Evolutionary conservation across 179 eudicot species (phyloP).

Genomic region (Drosera spatulata): DNA sequence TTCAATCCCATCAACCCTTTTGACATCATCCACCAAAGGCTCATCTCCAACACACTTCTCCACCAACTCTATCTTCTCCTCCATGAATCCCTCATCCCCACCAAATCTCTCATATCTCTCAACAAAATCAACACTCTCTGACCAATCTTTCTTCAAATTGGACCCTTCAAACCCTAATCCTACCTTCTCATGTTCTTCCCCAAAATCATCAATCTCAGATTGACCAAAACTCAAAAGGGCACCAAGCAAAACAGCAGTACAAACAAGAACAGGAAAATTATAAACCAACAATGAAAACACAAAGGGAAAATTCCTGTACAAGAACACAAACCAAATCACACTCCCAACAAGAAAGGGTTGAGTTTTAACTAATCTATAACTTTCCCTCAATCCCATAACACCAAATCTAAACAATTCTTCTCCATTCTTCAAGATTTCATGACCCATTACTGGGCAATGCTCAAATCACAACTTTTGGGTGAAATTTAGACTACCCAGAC

Average conservation of each 20-base stretch:
- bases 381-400: slow-evolving; percentile 12
- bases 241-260: slow-evolving; percentile 80
- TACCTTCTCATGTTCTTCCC: slow-evolving; percentile 27
- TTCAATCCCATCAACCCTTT: slow-evolving; percentile 15
- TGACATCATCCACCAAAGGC: slow-evolving; percentile 14
- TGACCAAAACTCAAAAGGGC: slow-evolving; percentile 74
- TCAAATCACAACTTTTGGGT: no score
- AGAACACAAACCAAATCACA: slow-evolving; percentile 35
- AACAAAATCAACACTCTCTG: slow-evolving; percentile 21
- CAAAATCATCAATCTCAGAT: slow-evolving; percentile 36
- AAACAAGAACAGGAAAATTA: slow-evolving; percentile 82
- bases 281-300: slow-evolving; percentile 61
- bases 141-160: slow-evolving; percentile 21
- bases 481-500: no score
- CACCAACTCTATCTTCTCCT: slow-evolving; percentile 18
- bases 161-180: slow-evolving; percentile 11
- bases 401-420: no score
- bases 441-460: no score
- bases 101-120: slow-evolving; percentile 32
- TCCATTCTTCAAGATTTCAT: no score
- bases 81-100: slow-evolving; percentile 26
- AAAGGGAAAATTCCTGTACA: slow-evolving; percentile 65
- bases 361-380: slow-evolving; percentile 42
- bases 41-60: slow-evolving; percentile 24
- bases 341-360: slow-evolving; percentile 72